These are phyloP conservation scores for Zygosaccharomyces kombuchaensis DNA, from an alignment of 805 yeast genomes.

Conservation along the genomic window DNA sequence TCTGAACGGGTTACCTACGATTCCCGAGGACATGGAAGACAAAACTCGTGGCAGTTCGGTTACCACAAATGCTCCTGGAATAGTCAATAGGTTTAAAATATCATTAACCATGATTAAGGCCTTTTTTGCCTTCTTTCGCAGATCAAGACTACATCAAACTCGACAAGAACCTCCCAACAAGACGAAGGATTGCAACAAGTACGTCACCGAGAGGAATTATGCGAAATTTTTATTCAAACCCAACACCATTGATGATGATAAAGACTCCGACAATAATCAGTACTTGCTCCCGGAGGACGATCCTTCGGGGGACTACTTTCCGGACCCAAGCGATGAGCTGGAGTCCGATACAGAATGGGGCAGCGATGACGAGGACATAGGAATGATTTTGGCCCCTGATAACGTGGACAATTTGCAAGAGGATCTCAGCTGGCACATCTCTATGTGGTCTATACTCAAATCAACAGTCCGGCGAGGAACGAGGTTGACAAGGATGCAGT, in stretches of 20 bases:
- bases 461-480: conserved; percentile 22
- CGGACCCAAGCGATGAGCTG: conserved; percentile 25
- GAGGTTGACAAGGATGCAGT: conserved; percentile 37
- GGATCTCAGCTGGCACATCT: conserved; percentile 27
- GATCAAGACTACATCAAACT: conserved; percentile 1
- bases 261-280: conserved; percentile 19
- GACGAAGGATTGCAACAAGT: conserved; percentile 18
- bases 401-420: conserved; percentile 10
- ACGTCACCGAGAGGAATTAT: conserved; percentile 29
- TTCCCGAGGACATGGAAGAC: conserved; percentile 15
- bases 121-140: conserved; percentile 10
- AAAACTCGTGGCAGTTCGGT: background rate
- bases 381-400: conserved; percentile 7
- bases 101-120: conserved; percentile 6
- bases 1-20: conserved; percentile 14
- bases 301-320: conserved; percentile 33
- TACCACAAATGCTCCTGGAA: conserved; percentile 6
- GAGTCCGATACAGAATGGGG: conserved; percentile 19
- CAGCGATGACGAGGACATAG: conserved; percentile 3
- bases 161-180: conserved; percentile 1
- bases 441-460: conserved; percentile 28
- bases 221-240: conserved; percentile 17
- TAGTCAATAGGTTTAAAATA: conserved; percentile 9
- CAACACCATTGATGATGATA: conserved; percentile 9
- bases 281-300: conserved; percentile 40